Evolutionary conservation across 345 rosid genomes (phyloP).

Genomic region (Physaria fendleri): DNA sequence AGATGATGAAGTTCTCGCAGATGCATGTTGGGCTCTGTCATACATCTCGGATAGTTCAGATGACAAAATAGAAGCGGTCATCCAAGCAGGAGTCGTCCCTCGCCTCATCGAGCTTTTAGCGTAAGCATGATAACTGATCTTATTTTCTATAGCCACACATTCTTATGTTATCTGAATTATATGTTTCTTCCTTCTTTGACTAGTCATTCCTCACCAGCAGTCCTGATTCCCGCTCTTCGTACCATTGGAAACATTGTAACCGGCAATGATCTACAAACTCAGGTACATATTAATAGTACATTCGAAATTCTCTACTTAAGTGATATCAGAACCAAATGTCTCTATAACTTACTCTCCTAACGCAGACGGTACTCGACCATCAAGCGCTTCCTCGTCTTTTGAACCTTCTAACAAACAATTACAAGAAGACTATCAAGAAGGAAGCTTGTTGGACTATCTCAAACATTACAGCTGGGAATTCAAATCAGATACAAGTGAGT

Average conservation of each 20-base stretch:
- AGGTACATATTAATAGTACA: constrained; percentile 43
- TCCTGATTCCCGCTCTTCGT: constrained; percentile 81
- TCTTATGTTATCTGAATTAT: constrained; percentile 13
- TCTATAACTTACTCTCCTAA: not conserved
- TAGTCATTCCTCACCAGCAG: constrained; percentile 71
- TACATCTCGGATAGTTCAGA: constrained; percentile 66
- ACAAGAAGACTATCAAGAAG: constrained; percentile 82
- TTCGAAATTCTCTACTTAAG: not conserved
- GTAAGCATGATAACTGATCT: constrained; percentile 40
- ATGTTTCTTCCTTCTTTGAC: not conserved
- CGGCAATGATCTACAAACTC: constrained; percentile 73
- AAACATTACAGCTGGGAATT: constrained; percentile 80
- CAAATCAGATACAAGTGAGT: constrained; percentile 34
- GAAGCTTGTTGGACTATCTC: constrained; percentile 95
- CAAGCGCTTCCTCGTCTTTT: constrained; percentile 62
- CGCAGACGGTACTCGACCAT: constrained; percentile 58
- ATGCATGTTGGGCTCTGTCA: constrained; percentile 85
- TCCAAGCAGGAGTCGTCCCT: constrained; percentile 63
- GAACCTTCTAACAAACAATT: constrained; percentile 45
- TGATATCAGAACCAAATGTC: not conserved
- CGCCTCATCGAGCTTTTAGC: constrained; percentile 58
- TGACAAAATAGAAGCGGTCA: constrained; percentile 73
- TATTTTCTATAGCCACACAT: not conserved
- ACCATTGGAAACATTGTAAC: constrained; percentile 87
- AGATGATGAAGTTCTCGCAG: constrained; percentile 81